phyloP scores from a whole-genome alignment of 345 rosid species.

The Turnera subulata region DNA sequence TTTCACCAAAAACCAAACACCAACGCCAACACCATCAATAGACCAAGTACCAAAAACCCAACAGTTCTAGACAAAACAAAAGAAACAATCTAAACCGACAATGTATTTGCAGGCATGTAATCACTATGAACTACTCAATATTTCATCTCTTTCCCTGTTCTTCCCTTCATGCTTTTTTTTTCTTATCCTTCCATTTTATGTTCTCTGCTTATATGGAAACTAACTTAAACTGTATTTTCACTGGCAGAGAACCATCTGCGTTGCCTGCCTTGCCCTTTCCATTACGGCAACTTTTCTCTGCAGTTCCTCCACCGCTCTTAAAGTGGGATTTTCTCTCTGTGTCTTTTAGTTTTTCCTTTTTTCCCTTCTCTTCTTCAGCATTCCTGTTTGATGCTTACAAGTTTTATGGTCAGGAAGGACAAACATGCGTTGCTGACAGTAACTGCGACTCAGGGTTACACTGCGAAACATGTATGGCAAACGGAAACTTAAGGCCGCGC shows the following conservation, averaged over 20 bases:
- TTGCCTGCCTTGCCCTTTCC: constrained; percentile 17
- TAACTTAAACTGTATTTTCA: constrained; percentile 5
- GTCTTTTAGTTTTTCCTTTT: background rate
- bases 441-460: constrained; percentile 23
- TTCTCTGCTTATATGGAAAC: constrained; percentile 5
- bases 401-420: constrained; percentile 13
- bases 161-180: background rate
- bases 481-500: constrained; percentile 20
- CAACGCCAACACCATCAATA: background rate
- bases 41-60: constrained; percentile 3
- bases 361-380: background rate
- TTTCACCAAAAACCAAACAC: constrained; percentile 2
- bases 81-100: constrained; percentile 3
- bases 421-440: constrained; percentile 14
- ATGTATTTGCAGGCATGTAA: constrained; percentile 18
- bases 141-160: too few relatives aligned
- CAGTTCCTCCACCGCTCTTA: constrained; percentile 45
- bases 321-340: constrained; percentile 24
- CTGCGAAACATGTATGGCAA: constrained; percentile 24
- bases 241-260: constrained; percentile 31
- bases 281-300: constrained; percentile 40
- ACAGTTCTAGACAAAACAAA: background rate
- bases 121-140: too few relatives aligned
- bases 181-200: background rate
- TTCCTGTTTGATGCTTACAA: background rate